Evolutionary conservation across 2,329 filamentous ascomycete genomes (phyloP), one percentile per base, ranked within the genome.

Genomic region (Aplosporella prunicola): DNA sequence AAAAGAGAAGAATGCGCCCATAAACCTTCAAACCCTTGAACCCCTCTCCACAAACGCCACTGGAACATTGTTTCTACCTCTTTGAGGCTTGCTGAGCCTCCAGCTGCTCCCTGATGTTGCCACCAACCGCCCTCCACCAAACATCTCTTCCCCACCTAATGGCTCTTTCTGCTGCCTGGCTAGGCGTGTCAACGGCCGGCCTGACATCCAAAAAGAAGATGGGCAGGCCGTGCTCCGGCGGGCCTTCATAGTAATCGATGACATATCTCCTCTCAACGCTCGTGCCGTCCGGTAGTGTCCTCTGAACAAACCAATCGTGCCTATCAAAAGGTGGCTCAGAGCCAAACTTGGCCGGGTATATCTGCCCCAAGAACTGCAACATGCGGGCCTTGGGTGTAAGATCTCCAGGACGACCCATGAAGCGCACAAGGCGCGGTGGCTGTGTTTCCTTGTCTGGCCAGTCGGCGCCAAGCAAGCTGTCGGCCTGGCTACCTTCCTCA

Each of bases 141-240:
- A 93, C 74, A 61, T 96, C 89, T 8, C 84, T 87, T 34, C 87
- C 82, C 85, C 88, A 96, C 52, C 87, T 71, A 56, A 95, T 76
- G 43, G 87, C 62, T 35, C 91, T 74, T 67, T 96, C 91, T 3
- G 79, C 76, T 1, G 86, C 82, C 17, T 80, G 80, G 1, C 75
- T 80, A 3, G 87, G 87, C 0, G 84, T 85, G 58, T 82, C 78
- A 27, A 94, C 64, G 3, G 91, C 91, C 2, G 91, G 91, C 45
- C 91, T 74, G 14, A 98, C 91, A 55, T 98, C 91, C 38, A 98
- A 75, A 58, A 80, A 95, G 66, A 98, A 98, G 5, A 96, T 87
- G 3, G 91, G 89, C 56, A 95, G 86, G 20, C 88, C 91, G 2
- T 80, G 76, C 52, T 93, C 86, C 1, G 82, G 80, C 16, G 80